Percentiles rank a stretch among this genome's conserved stretches.
These are phyloP conservation scores for Diaporthe batatas DNA, from an alignment of 2,329 filamentous ascomycete genomes.

Conservation along the genomic window DNA sequence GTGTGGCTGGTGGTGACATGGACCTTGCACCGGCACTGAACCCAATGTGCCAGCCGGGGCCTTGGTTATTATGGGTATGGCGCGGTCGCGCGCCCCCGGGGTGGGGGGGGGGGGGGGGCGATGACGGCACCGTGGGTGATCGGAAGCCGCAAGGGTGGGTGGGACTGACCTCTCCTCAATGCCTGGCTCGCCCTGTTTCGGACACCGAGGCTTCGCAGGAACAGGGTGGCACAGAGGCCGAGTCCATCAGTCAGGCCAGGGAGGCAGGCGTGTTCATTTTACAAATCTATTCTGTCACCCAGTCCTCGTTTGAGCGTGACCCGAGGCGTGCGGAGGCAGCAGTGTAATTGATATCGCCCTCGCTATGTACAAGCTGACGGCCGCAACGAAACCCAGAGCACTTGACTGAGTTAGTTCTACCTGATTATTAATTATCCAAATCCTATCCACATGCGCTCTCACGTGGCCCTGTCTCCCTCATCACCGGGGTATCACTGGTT, in stretches of 20 bases:
- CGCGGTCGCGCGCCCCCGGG: too few species aligned
- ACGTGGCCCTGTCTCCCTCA: not conserved
- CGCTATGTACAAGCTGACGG: not conserved
- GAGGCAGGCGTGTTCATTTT: not conserved
- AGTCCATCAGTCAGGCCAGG: not conserved
- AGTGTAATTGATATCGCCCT: not conserved
- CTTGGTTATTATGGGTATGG: too few species aligned
- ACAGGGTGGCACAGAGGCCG: not conserved
- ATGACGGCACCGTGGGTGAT: not conserved
- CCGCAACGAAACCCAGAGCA: not conserved
- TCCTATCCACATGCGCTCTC: not conserved
- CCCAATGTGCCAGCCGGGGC: not conserved
- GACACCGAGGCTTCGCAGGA: not conserved
- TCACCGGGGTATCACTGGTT: constrained; percentile 35
- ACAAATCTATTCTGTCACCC: not conserved
- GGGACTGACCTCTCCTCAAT: not conserved
- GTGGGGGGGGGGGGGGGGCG: not conserved
- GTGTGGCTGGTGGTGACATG: not conserved
- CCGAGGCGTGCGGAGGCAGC: not conserved
- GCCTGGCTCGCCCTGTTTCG: not conserved
- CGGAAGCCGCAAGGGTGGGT: not conserved
- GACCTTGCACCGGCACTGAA: not conserved
- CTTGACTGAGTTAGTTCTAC: not conserved
- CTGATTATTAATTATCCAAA: constrained; percentile 6
- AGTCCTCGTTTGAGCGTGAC: not conserved